Evolutionary conservation across 2,329 filamentous ascomycete species (phyloP).

Genomic region (Zopfia rhizophila): DNA sequence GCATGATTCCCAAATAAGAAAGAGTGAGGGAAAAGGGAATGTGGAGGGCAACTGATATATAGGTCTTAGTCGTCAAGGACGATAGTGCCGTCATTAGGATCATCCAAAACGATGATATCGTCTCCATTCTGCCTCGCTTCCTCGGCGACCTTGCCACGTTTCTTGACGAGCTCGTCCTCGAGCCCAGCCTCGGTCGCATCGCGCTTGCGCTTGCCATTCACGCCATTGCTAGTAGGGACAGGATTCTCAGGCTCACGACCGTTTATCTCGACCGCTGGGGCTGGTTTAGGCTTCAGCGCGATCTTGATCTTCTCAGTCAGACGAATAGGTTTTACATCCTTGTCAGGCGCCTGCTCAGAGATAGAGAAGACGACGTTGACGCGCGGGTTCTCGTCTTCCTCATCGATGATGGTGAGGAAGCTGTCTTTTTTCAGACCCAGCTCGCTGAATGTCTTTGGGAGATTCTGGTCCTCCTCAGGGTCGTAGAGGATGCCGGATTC

Average conservation of each 20-base stretch:
- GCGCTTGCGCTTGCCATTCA: conserved; percentile 56
- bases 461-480: conserved; percentile 85
- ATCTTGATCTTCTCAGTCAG: conserved; percentile 59
- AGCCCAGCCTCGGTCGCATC: conserved; percentile 55
- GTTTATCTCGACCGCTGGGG: conserved; percentile 30
- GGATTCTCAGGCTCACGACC: conserved; percentile 41
- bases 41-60: no score
- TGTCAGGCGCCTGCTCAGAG: conserved; percentile 61
- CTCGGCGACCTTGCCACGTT: conserved; percentile 54
- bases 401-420: conserved; percentile 85
- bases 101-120: conserved; percentile 50
- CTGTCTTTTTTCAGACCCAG: conserved; percentile 78
- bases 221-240: conserved; percentile 45
- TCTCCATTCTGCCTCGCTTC: conserved; percentile 34
- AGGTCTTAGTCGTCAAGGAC: conserved; percentile 42
- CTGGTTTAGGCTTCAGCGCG: conserved; percentile 57
- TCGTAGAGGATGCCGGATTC: conserved; percentile 86
- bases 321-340: conserved; percentile 66
- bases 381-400: conserved; percentile 79
- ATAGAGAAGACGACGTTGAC: conserved; percentile 83
- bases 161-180: conserved; percentile 47
- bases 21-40: no score
- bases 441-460: conserved; percentile 80
- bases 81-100: conserved; percentile 48
- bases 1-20: no score